Base-by-base conservation (phyloP, 768 basidiomycete genomes). In the Tylopilus rubrobrunneus region DNA sequence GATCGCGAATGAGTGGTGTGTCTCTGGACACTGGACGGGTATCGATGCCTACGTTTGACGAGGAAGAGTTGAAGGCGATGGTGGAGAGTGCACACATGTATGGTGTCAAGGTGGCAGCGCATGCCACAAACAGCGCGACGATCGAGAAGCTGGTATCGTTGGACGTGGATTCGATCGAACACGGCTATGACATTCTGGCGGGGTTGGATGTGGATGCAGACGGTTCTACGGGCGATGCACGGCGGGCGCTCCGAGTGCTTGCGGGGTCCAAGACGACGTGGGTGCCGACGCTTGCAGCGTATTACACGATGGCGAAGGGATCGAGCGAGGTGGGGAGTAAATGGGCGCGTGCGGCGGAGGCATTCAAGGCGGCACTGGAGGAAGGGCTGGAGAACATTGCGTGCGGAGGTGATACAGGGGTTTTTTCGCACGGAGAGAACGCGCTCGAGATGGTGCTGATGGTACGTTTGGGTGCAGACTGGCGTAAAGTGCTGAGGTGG, bases 111-210 rank as follows among this genome's bases (percentile, higher is more conserved):
- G 37, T n/a, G 6, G 37, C 37, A 17, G 37, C 37, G 37, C 37
- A 37, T 37, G 37, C 7, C 17, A 37, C 37, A 5, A 37, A n/a
- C 6, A 17, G 37, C 3, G 15, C 37, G n/a, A 37, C 37, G 37
- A 39, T 39, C n/a, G 39, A 39, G n/a, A 19, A n/a, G n/a, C n/a
- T n/a, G 39, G 39, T 45, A 0, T 10, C 45, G 27, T 34, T 56
- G 52, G n/a, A 21, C 33, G 71, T 81, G 48, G 78, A 86, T 61
- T 78, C 75, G 25, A 72, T 87, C 54, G 84, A 87, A 61, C 86
- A 86, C 62, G 84, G 79, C 2, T 67, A 59, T 43, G 58, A 67
- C 49, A 62, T 71, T 40, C 49, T 51, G 11, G 11, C 6, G n/a
- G n/a, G n/a, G 39, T 39, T n/a, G 7, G n/a, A 21, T 11, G 40